Conservation (phyloP, 2,329 filamentous ascomycete genomes). For the Sporothrix inflata region DNA sequence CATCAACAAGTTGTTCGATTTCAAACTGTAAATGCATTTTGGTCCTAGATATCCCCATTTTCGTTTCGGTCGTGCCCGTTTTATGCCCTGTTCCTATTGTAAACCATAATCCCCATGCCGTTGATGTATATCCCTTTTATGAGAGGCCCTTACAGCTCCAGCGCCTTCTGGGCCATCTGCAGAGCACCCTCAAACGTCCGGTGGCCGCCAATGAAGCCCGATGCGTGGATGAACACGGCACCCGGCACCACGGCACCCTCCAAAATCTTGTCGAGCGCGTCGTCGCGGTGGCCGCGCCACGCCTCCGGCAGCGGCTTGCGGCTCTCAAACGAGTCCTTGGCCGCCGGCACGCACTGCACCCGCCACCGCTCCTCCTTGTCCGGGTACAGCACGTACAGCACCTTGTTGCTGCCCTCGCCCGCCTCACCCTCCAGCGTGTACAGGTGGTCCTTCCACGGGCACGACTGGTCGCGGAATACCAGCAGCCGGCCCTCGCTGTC, state of each 20-base stretch:
- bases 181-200: slow-evolving; percentile 86
- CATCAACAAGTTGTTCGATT: background rate
- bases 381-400: slow-evolving; percentile 85
- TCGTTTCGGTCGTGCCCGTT: background rate
- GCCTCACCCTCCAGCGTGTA: slow-evolving; percentile 74
- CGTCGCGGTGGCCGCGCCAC: slow-evolving; percentile 90
- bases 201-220: slow-evolving; percentile 95
- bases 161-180: slow-evolving; percentile 79
- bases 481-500: slow-evolving; percentile 70
- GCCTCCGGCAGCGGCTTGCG: slow-evolving; percentile 86
- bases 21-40: background rate
- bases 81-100: background rate
- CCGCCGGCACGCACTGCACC: slow-evolving; percentile 86
- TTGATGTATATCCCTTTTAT: background rate
- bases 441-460: slow-evolving; percentile 96
- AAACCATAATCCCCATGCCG: background rate
- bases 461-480: slow-evolving; percentile 74
- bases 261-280: slow-evolving; percentile 72
- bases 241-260: slow-evolving; percentile 68
- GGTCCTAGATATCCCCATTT: background rate
- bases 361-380: slow-evolving; percentile 82
- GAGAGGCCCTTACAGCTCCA: slow-evolving; percentile 47
- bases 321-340: slow-evolving; percentile 85
- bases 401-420: slow-evolving; percentile 72
- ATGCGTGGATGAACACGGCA: slow-evolving; percentile 89